Conservation (phyloP, 345 rosid genomes). For the Gynandropsis gynandra region DNA sequence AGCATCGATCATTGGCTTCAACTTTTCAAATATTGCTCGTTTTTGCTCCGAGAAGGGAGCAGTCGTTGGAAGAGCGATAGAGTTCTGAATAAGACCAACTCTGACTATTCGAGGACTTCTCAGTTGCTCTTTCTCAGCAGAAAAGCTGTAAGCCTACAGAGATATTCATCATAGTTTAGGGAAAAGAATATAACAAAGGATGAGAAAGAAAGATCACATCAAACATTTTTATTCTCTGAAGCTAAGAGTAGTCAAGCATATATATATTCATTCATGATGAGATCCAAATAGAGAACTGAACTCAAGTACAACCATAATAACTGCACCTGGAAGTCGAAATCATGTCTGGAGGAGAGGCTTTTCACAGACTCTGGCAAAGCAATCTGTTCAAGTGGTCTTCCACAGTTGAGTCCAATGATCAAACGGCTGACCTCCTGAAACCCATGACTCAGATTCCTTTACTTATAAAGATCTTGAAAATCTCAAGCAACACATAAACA, state of each 20-base stretch:
- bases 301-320: neutral
- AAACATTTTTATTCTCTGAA: neutral
- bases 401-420: conserved; percentile 75
- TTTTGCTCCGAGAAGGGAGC: conserved; percentile 62
- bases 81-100: conserved; percentile 89
- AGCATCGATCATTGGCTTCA: conserved; percentile 66
- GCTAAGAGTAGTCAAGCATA: neutral
- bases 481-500: conserved; percentile 1
- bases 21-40: conserved; percentile 54
- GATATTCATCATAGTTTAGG: no score
- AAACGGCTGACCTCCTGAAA: conserved; percentile 76
- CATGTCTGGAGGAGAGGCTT: conserved; percentile 45
- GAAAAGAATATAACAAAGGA: no score
- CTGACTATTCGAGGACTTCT: conserved; percentile 74
- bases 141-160: conserved; percentile 56
- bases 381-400: conserved; percentile 41
- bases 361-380: conserved; percentile 45
- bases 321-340: conserved; percentile 82
- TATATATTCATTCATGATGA: neutral
- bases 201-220: conserved; percentile 2
- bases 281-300: conserved; percentile 1
- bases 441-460: conserved; percentile 6
- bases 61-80: conserved; percentile 75
- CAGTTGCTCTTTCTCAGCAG: conserved; percentile 62
- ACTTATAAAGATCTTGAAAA: neutral